Base-by-base conservation (phyloP, 768 basidiomycete species). In the Boletus rubropictus region DNA sequence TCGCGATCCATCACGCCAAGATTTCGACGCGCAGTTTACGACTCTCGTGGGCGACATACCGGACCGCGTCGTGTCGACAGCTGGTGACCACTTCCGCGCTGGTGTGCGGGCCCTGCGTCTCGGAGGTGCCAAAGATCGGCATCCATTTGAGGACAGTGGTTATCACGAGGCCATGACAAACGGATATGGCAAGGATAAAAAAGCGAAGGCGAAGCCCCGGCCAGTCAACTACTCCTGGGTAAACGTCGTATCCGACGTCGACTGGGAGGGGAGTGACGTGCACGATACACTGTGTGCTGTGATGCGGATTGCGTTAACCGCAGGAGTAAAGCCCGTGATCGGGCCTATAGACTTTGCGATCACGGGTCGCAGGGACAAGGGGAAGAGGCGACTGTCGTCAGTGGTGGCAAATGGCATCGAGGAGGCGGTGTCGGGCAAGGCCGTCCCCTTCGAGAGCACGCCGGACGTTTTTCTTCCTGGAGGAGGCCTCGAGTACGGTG, bases 241-340 rank as follows among this genome's bases (percentile, higher is more conserved):
- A n/a, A 82, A 79, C 59, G 69, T 81, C 32, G 79, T 80, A 29
- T 84, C 86, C 50, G 89, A 90, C 60, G 79, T 90, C 25, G 89
- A 91, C 63, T 84, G 81, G 75, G 86, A 90, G 57, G 89, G 89
- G 22, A 76, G 80, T 47, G 84, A 89, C 61, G 76, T 90, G 44
- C 71, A 80, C 14, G 75, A 80, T 42, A 69, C 75, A 28, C 59
- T 79, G 3, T 69, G 60, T 17, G 68, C 69, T 7, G 65, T 77
- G 35, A 50, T 70, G 39, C 60, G 57, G 21, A 59, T 75, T 59
- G 71, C 71, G 3, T 61, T 63, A 42, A 58, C 66, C 38, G 65
- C 66, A 4, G 56, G 59, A 1, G 43, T 72, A 27, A 55, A 60
- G 33, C 72, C 68, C 4, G 45, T 42, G 9, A 36, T 67, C 4